Conservation (phyloP, 1,284 basidiomycete species). For the Rhodotorula sp. region DNA sequence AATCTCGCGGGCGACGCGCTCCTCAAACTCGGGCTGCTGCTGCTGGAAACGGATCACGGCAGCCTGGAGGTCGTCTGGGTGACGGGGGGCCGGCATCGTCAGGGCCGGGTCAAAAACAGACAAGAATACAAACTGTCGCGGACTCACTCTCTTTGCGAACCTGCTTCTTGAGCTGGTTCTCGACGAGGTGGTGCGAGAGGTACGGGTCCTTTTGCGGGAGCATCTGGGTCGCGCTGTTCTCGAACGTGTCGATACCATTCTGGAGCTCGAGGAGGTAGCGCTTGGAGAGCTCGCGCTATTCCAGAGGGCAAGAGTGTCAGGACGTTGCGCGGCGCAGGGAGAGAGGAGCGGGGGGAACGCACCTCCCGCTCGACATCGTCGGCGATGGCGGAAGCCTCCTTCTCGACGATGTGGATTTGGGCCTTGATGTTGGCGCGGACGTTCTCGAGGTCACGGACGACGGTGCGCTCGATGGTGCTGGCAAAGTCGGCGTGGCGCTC, state of each 20-base stretch:
- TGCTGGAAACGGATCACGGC: constrained; percentile 41
- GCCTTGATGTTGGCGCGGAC: constrained; percentile 37
- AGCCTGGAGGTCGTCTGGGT: constrained; percentile 35
- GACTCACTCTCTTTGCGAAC: constrained; percentile 38
- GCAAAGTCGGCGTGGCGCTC: constrained; percentile 37
- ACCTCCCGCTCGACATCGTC: constrained; percentile 40
- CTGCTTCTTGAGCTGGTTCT: constrained; percentile 43
- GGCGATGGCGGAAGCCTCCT: constrained; percentile 38
- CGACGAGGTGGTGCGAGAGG: constrained; percentile 39
- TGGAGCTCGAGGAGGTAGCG: constrained; percentile 34
- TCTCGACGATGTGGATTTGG: constrained; percentile 39
- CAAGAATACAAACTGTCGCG: neutral
- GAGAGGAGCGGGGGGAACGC: neutral
- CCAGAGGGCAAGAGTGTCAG: neutral
- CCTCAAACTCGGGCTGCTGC: constrained; percentile 41
- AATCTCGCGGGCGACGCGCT: constrained; percentile 29
- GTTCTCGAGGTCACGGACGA: constrained; percentile 35
- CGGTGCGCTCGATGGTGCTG: constrained; percentile 35
- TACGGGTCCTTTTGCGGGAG: constrained; percentile 44
- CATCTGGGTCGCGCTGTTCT: constrained; percentile 36
- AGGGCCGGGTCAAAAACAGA: neutral
- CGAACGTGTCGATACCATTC: constrained; percentile 39
- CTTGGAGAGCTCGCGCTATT: constrained; percentile 29
- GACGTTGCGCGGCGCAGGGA: neutral
- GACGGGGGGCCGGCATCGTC: neutral